These are phyloP conservation scores for Polytolypa hystricis DNA, from an alignment of 2,329 filamentous ascomycete genomes.

Conservation along the genomic window DNA sequence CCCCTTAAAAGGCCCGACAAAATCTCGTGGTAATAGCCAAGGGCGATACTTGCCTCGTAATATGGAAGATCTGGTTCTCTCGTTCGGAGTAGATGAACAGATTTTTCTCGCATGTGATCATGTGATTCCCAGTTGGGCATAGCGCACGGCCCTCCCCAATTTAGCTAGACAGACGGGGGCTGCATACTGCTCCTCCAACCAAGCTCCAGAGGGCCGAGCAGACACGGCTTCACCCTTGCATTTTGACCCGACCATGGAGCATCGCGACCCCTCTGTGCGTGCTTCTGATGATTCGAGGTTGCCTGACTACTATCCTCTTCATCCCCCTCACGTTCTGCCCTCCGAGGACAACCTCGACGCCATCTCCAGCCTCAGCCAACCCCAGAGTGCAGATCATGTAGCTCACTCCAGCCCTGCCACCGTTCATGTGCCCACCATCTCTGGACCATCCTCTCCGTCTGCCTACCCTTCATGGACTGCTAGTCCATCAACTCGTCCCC, in stretches of 20 bases:
- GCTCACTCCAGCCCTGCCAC: constrained; percentile 17
- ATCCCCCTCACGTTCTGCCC: constrained; percentile 23
- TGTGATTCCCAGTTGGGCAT: too few species aligned
- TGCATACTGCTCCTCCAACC: too few species aligned
- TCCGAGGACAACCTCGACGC: constrained; percentile 9
- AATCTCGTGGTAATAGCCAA: too few species aligned
- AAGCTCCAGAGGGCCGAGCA: too few species aligned
- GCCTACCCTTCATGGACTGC: constrained; percentile 24
- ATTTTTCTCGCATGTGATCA: too few species aligned
- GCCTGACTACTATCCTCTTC: constrained; percentile 28
- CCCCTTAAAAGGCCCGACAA: too few species aligned
- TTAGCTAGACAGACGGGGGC: too few species aligned
- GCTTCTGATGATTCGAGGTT: constrained; percentile 33
- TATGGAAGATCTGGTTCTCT: too few species aligned
- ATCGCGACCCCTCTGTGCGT: constrained; percentile 28
- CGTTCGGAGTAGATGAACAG: too few species aligned
- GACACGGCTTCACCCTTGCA: too few species aligned
- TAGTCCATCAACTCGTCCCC: constrained; percentile 27
- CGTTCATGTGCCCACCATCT: constrained; percentile 14
- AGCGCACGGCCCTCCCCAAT: too few species aligned
- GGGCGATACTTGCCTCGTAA: too few species aligned
- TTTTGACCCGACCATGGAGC: constrained; percentile 31
- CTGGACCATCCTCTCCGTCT: constrained; percentile 17
- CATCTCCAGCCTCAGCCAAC: not conserved
- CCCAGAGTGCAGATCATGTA: not conserved